A percentile compares a stretch with the other conserved stretches of the same genome.
phyloP scores from a whole-genome alignment of 1,284 basidiomycete species.

The Malassezia nana region DNA sequence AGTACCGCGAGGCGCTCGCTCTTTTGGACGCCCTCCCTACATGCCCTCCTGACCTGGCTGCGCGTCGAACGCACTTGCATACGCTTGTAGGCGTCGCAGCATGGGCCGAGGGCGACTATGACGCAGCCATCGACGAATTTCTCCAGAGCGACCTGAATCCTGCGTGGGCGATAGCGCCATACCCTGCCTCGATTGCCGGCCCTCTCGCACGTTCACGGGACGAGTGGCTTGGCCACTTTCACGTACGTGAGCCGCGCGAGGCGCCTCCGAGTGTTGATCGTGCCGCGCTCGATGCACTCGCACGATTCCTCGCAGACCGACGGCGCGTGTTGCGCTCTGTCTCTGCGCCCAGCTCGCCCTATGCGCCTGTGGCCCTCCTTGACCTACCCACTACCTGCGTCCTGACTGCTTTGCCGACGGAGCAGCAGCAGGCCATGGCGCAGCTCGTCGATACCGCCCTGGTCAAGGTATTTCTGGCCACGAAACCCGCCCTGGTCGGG shows the following conservation, averaged over 20 bases:
- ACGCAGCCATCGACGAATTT: slow-evolving; percentile 74
- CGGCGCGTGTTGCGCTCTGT: slow-evolving; percentile 41
- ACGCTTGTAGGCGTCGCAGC: slow-evolving; percentile 60
- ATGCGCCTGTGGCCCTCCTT: slow-evolving; percentile 17
- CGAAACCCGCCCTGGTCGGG: slow-evolving; percentile 71
- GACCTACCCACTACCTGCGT: slow-evolving; percentile 25
- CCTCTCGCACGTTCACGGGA: slow-evolving; percentile 60
- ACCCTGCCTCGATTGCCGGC: slow-evolving; percentile 70
- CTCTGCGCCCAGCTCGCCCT: neutral
- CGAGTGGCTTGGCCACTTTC: slow-evolving; percentile 76
- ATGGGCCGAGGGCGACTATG: slow-evolving; percentile 62
- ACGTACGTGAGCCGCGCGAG: slow-evolving; percentile 50
- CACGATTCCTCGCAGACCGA: slow-evolving; percentile 43
- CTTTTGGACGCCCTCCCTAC: slow-evolving; percentile 58
- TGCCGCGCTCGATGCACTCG: slow-evolving; percentile 34
- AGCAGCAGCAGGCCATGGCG: slow-evolving; percentile 52
- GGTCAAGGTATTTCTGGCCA: slow-evolving; percentile 82
- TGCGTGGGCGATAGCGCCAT: slow-evolving; percentile 82
- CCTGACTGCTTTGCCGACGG: slow-evolving; percentile 46
- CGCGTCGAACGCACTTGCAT: slow-evolving; percentile 49
- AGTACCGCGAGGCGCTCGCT: slow-evolving; percentile 69
- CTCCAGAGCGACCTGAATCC: slow-evolving; percentile 81
- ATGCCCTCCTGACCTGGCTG: slow-evolving; percentile 56
- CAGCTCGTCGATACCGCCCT: slow-evolving; percentile 91
- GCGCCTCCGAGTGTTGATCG: neutral